Evolutionary conservation across 768 basidiomycete genomes (phyloP).

Genomic region (Coprinellus micaceus): DNA sequence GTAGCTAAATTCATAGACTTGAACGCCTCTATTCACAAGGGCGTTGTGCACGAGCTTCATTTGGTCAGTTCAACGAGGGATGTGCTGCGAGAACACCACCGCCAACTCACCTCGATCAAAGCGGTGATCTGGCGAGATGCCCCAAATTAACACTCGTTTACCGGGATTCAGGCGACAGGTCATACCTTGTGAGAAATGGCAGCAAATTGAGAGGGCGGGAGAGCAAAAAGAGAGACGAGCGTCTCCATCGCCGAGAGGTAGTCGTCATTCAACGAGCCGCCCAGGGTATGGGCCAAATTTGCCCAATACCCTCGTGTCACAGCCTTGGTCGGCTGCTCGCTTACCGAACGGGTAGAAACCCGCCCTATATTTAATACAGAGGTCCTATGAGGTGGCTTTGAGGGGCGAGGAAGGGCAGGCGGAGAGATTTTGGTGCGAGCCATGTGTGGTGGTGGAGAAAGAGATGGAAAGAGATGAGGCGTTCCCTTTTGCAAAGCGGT

Average conservation of each 20-base stretch:
- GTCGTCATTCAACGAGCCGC: background rate
- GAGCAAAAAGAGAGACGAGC: background rate
- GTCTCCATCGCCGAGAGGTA: conserved; percentile 2
- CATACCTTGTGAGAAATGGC: conserved; percentile 5
- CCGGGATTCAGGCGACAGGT: background rate
- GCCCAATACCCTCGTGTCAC: conserved; percentile 1
- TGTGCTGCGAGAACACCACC: no score
- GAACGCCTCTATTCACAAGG: conserved; percentile 38
- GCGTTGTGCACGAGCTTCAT: conserved; percentile 46
- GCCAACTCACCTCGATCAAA: conserved; percentile 9
- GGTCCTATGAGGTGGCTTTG: conserved; percentile 3
- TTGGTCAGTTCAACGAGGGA: background rate
- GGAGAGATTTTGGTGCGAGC: background rate
- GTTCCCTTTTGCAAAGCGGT: conserved; percentile 2
- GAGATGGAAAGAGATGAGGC: conserved; percentile 6
- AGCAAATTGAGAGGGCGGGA: background rate
- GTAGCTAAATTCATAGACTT: conserved; percentile 42
- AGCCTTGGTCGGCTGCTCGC: background rate
- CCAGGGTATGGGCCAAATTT: background rate
- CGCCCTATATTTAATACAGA: conserved; percentile 4
- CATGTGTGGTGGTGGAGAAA: conserved; percentile 8
- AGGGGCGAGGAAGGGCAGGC: background rate
- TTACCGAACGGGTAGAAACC: background rate
- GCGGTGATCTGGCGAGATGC: conserved; percentile 6
- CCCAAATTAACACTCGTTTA: background rate